Percentiles rank a stretch among this genome's conserved stretches.
Conservation (phyloP, 1,139 yeast genomes). For the Lodderomyces jiufengensis region DNA sequence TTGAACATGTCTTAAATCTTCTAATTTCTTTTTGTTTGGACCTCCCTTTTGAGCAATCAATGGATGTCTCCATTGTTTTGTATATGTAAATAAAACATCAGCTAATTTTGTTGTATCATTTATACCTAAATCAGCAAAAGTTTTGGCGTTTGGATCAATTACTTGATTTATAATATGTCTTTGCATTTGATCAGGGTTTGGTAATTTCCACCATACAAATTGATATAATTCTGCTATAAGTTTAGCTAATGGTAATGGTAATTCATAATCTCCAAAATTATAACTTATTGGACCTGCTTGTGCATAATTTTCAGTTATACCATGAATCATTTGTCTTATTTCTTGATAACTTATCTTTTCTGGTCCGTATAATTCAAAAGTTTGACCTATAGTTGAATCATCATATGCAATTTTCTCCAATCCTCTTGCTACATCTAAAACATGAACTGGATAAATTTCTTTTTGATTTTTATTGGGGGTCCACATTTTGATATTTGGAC, state of each 20-base stretch:
- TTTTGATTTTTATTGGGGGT: slow-evolving; percentile 65
- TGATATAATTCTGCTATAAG: slow-evolving; percentile 47
- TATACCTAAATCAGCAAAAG: slow-evolving; percentile 73
- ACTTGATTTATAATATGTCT: slow-evolving; percentile 70
- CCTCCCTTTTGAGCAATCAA: slow-evolving; percentile 48
- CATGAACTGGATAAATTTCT: slow-evolving; percentile 71
- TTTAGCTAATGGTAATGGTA: slow-evolving; percentile 42
- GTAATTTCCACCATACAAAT: slow-evolving; percentile 63
- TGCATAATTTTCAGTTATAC: slow-evolving; percentile 56
- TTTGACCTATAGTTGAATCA: slow-evolving; percentile 74
- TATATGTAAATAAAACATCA: slow-evolving; percentile 64
- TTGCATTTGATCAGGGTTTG: slow-evolving; percentile 73
- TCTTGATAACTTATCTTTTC: slow-evolving; percentile 62
- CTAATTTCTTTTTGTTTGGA: slow-evolving; percentile 39
- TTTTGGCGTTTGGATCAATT: slow-evolving; percentile 58
- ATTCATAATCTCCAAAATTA: slow-evolving; percentile 28
- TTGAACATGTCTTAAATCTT: slow-evolving; percentile 44
- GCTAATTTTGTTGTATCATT: slow-evolving; percentile 60
- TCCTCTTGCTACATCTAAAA: slow-evolving; percentile 73
- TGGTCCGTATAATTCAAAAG: slow-evolving; percentile 74
- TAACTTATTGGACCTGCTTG: slow-evolving; percentile 51
- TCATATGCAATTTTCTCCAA: slow-evolving; percentile 77
- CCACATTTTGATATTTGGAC: slow-evolving; percentile 55
- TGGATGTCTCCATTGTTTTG: slow-evolving; percentile 54
- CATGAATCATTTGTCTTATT: slow-evolving; percentile 67